These are phyloP conservation scores for Phyllosticta paracitricarpa DNA, from an alignment of 2,329 filamentous ascomycete species.

Conservation along the genomic window DNA sequence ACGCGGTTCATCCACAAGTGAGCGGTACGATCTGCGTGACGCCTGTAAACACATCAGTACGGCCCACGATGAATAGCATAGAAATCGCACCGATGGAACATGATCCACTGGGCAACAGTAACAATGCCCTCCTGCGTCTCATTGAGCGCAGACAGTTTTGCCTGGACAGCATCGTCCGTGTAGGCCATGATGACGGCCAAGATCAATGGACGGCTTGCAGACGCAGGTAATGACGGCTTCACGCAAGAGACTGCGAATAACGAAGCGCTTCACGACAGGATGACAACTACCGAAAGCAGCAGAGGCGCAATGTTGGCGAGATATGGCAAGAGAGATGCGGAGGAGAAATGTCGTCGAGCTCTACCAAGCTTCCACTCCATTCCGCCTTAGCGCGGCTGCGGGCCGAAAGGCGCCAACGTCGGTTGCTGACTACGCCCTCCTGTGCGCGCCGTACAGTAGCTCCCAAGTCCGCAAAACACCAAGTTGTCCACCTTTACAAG, in stretches of 20 bases:
- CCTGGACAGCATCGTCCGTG: slow-evolving; percentile 87
- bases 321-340: neutral
- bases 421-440: slow-evolving; percentile 2
- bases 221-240: slow-evolving; percentile 9
- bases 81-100: slow-evolving; percentile 78
- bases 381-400: neutral
- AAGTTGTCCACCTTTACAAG: neutral
- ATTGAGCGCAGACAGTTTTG: slow-evolving; percentile 89
- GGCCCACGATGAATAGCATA: neutral
- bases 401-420: neutral
- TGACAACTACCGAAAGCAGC: neutral
- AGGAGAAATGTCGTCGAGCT: neutral
- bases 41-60: slow-evolving; percentile 42
- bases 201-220: neutral
- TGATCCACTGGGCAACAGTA: slow-evolving; percentile 96
- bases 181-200: slow-evolving; percentile 62
- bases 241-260: slow-evolving; percentile 12
- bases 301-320: neutral
- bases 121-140: slow-evolving; percentile 97
- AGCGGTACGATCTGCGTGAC: slow-evolving; percentile 84
- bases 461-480: slow-evolving; percentile 6
- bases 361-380: neutral
- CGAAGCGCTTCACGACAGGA: neutral
- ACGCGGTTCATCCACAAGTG: slow-evolving; percentile 85
- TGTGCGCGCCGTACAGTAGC: slow-evolving; percentile 4